Percentiles rank a stretch among this genome's conserved stretches.
Conservation (phyloP, 495 filamentous ascomycete genomes). For the Penicillium cinerascens region DNA sequence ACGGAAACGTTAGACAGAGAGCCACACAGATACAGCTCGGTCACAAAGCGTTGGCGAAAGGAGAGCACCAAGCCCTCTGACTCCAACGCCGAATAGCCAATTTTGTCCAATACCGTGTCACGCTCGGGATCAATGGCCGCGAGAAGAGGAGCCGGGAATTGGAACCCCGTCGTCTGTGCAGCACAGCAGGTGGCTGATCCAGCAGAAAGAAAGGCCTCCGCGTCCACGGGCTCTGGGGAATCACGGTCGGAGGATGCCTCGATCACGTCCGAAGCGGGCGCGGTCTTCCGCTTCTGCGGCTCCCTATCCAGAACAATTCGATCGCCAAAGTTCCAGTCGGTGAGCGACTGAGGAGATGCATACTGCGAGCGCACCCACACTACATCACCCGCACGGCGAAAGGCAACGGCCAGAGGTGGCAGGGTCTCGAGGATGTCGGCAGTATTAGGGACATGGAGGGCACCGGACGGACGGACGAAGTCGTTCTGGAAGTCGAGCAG, state of each 20-base stretch:
- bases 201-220: conserved; percentile 62
- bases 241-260: conserved; percentile 23
- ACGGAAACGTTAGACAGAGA: conserved; percentile 85
- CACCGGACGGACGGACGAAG: conserved; percentile 68
- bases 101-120: conserved; percentile 73
- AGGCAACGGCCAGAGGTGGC: conserved; percentile 61
- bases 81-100: conserved; percentile 85
- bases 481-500: conserved; percentile 91
- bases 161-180: conserved; percentile 59
- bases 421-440: conserved; percentile 66
- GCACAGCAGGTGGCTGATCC: conserved; percentile 55
- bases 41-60: conserved; percentile 74
- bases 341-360: conserved; percentile 53
- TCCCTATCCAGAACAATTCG: conserved; percentile 34
- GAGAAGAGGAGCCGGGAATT: conserved; percentile 60
- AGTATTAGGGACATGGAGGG: conserved; percentile 61
- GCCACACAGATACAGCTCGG: conserved; percentile 89
- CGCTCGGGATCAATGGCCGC: conserved; percentile 50
- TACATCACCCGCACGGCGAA: conserved; percentile 75
- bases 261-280: conserved; percentile 16
- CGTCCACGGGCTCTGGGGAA: conserved; percentile 34
- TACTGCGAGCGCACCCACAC: conserved; percentile 85
- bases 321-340: conserved; percentile 43
- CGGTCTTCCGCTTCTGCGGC: conserved; percentile 7
- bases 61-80: conserved; percentile 65